These are phyloP conservation scores for Fraxinus floribunda DNA, from an alignment of 305 asterid species.

Conservation along the genomic window DNA sequence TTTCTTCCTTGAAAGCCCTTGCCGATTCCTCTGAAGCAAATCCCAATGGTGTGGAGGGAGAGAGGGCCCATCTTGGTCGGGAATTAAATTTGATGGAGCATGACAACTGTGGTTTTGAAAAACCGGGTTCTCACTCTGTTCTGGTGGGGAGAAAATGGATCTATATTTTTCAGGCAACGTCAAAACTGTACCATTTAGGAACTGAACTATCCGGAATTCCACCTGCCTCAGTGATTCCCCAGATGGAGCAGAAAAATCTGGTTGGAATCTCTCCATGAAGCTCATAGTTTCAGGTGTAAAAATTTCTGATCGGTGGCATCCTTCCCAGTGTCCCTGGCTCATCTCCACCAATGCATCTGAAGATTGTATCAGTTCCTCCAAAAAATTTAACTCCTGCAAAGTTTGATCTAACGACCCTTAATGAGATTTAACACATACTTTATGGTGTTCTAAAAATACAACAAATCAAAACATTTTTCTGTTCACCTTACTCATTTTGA, in stretches of 20 bases:
- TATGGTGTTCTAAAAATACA: background rate
- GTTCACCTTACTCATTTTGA: background rate
- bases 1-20: slow-evolving; percentile 61
- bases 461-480: background rate
- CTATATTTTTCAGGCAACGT: slow-evolving; percentile 71
- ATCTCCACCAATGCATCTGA: slow-evolving; percentile 77
- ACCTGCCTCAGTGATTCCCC: slow-evolving; percentile 97
- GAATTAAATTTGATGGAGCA: slow-evolving; percentile 37
- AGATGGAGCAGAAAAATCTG: slow-evolving; percentile 84
- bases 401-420: slow-evolving; percentile 17
- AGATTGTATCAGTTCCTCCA: slow-evolving; percentile 78
- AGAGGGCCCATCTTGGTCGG: slow-evolving; percentile 49
- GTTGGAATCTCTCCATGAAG: slow-evolving; percentile 78
- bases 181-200: slow-evolving; percentile 62
- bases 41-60: slow-evolving; percentile 58
- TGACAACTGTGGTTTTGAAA: slow-evolving; percentile 39
- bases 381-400: slow-evolving; percentile 74
- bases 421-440: background rate
- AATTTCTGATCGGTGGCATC: slow-evolving; percentile 79
- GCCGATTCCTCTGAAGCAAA: slow-evolving; percentile 55
- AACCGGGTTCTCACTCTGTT: slow-evolving; percentile 43
- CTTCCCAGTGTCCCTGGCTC: slow-evolving; percentile 99
- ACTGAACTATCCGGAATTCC: slow-evolving; percentile 90
- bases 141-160: slow-evolving; percentile 76
- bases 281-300: slow-evolving; percentile 64